Conservation (phyloP, 2,329 filamentous ascomycete species). For the Aspergillus persii region DNA sequence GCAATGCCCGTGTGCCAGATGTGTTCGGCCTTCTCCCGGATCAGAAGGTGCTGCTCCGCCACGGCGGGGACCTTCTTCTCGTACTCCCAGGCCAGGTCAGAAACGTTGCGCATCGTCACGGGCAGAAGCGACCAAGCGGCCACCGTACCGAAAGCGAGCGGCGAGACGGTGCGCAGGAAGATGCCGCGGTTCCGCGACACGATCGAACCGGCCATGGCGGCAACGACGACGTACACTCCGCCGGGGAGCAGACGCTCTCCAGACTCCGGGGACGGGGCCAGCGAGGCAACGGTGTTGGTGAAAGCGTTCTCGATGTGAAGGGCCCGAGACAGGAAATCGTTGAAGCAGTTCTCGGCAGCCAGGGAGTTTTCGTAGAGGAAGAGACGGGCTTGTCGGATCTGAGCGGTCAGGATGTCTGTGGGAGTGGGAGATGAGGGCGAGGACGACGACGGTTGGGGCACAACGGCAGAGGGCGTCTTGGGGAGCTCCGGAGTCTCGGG, state of each 20-base stretch:
- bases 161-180: constrained; percentile 72
- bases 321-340: constrained; percentile 73
- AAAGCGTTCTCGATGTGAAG: constrained; percentile 86
- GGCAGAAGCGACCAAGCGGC: constrained; percentile 84
- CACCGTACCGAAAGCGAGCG: constrained; percentile 74
- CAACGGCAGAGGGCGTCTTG: constrained; percentile 19
- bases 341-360: constrained; percentile 75
- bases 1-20: constrained; percentile 71
- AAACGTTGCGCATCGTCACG: constrained; percentile 84
- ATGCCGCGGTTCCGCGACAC: constrained; percentile 84
- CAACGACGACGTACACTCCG: constrained; percentile 85
- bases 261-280: constrained; percentile 80
- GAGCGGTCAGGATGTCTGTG: constrained; percentile 80
- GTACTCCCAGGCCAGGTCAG: constrained; percentile 84
- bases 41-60: constrained; percentile 73
- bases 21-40: constrained; percentile 66
- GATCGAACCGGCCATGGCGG: constrained; percentile 93
- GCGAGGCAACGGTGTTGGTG: constrained; percentile 81
- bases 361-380: constrained; percentile 75
- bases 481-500: constrained; percentile 30
- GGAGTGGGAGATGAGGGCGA: constrained; percentile 61
- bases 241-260: constrained; percentile 90
- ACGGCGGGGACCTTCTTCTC: constrained; percentile 84
- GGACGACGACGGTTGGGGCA: constrained; percentile 27
- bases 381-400: constrained; percentile 77